These are phyloP conservation scores for Emericellopsis terricola DNA, from an alignment of 495 filamentous ascomycete species.

Conservation along the genomic window DNA sequence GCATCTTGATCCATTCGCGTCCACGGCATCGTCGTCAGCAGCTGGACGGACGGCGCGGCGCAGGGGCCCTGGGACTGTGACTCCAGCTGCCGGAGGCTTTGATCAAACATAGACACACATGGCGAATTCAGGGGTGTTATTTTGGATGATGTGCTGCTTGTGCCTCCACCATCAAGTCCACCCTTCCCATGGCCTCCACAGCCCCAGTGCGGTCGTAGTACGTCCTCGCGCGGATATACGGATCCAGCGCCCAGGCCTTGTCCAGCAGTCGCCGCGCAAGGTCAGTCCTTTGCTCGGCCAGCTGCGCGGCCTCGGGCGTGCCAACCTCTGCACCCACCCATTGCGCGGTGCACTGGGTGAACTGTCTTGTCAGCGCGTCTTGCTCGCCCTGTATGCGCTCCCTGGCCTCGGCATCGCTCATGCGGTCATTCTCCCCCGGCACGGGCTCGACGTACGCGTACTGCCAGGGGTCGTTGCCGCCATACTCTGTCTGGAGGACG, in stretches of 20 bases:
- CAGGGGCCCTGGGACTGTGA: no score
- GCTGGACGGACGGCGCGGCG: no score
- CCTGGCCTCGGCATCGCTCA: constrained; percentile 47
- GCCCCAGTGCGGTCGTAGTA: constrained; percentile 60
- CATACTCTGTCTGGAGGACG: constrained; percentile 61
- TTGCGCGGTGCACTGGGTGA: constrained; percentile 48
- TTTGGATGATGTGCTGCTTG: no score
- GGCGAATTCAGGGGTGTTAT: no score
- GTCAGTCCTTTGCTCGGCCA: constrained; percentile 26
- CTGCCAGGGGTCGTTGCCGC: constrained; percentile 62
- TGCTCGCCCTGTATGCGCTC: constrained; percentile 42
- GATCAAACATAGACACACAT: no score
- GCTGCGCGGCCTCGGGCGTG: constrained; percentile 13
- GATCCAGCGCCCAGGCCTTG: constrained; percentile 75
- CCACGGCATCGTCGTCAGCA: no score
- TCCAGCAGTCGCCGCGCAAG: constrained; percentile 41
- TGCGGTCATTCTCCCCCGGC: constrained; percentile 47
- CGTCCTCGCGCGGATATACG: constrained; percentile 54
- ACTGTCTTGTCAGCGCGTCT: constrained; percentile 41
- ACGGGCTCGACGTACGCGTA: constrained; percentile 67
- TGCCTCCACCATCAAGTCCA: constrained; percentile 35
- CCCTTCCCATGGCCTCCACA: constrained; percentile 40
- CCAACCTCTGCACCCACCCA: constrained; percentile 34
- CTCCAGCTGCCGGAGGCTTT: no score
- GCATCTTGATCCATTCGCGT: no score